These are phyloP conservation scores for Aspergillus funiculosus DNA, from an alignment of 495 filamentous ascomycete genomes.

Conservation along the genomic window DNA sequence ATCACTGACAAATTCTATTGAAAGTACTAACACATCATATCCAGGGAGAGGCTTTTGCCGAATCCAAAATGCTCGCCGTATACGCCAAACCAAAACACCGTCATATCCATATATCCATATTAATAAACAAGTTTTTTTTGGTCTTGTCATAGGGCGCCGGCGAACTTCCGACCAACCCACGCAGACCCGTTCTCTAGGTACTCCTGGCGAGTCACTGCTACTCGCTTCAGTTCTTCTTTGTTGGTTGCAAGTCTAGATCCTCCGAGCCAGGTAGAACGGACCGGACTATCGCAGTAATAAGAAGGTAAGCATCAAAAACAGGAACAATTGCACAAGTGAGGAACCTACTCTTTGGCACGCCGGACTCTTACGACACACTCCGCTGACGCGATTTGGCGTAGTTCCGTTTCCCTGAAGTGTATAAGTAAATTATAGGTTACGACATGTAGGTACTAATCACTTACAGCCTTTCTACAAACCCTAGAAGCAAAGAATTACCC, in stretches of 20 bases:
- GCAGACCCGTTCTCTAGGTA: slow-evolving; percentile 80
- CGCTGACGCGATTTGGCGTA: slow-evolving; percentile 66
- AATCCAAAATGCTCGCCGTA: neutral
- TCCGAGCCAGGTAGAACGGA: slow-evolving; percentile 79
- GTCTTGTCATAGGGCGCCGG: slow-evolving; percentile 36
- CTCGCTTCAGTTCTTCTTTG: slow-evolving; percentile 50
- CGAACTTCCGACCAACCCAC: slow-evolving; percentile 73
- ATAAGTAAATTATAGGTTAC: slow-evolving; percentile 8
- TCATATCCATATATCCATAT: neutral
- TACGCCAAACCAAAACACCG: slow-evolving; percentile 4
- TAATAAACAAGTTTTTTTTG: too few relatives aligned
- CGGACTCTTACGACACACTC: slow-evolving; percentile 72
- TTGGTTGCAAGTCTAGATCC: slow-evolving; percentile 70
- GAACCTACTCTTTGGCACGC: slow-evolving; percentile 56
- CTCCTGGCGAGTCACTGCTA: slow-evolving; percentile 76
- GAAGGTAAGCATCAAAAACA: slow-evolving; percentile 1
- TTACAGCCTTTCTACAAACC: slow-evolving; percentile 75
- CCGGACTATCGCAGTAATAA: slow-evolving; percentile 45
- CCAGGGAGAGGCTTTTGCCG: too few relatives aligned
- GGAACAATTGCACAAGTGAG: neutral
- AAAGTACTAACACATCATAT: too few relatives aligned
- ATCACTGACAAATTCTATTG: slow-evolving; percentile 12
- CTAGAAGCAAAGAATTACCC: slow-evolving; percentile 72
- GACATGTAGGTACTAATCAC: slow-evolving; percentile 10
- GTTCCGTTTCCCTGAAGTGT: slow-evolving; percentile 54